Evolutionary conservation across 345 rosid species (phyloP), one percentile per base, ranked within the genome.

Genomic region (Pugionium cornutum): DNA sequence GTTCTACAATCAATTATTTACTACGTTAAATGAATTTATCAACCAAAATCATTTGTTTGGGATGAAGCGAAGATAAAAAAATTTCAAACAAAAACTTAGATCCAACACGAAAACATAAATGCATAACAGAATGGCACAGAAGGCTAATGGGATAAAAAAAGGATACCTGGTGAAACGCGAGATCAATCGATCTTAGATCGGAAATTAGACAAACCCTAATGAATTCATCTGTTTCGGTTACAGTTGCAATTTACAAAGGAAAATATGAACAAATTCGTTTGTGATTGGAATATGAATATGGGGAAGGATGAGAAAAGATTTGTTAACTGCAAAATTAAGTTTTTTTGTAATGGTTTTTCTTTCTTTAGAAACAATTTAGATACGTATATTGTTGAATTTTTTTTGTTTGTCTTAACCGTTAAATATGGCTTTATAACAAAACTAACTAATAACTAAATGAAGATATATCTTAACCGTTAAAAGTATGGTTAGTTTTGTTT

Each of bases 151-250:
- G 6, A 62, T 45, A 29, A 37, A 53, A 53, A 62, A 51, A 9
- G 40, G 28, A 10, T 70, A 70, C 75, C 75, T 62, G 68, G 50
- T 46, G 63, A 54, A 54, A 70, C 1, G 49, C 2, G 50, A 62
- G 57, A 62, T 48, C 49, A 46, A 62, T 62, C 4, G 28, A 32
- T 62, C 34, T 28, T 41, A n/a, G 47, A 62, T 59, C 6, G 29
- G 29, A 9, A 41, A 18, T 46, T 4, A 54, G n/a, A 28, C 30
- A 61, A 68, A 4, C 54, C 53, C 62, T 69, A 36, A 30, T 29
- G 31, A 44, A 41, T 41, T 4, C 46, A 59, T 43, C 2, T 34
- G n/a, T 8, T 7, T 45, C 48, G 7, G 5, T 53, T 53, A 53
- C 41, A 53, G 43, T n/a, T 52, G 36, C 52, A 68, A 50, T 51